These are phyloP conservation scores for Umbellularia californica DNA, from an alignment of 164 flowering plant genomes.

Conservation along the genomic window DNA sequence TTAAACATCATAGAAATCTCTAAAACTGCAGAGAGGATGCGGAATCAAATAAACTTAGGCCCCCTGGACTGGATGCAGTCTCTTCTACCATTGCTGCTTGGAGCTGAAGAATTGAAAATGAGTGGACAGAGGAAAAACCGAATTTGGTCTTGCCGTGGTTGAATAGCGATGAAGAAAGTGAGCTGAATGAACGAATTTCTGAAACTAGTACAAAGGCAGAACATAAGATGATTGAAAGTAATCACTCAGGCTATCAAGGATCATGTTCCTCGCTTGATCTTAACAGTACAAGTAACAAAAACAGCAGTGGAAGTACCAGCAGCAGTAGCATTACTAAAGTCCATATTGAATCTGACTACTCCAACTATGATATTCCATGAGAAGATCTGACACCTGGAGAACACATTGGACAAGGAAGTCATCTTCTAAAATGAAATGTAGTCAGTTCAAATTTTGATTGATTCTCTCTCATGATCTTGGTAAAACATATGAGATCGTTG, in stretches of 20 bases:
- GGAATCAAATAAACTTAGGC: slow-evolving; percentile 77
- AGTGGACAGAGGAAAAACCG: slow-evolving; percentile 34
- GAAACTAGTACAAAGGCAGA: slow-evolving; percentile 34
- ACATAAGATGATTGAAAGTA: slow-evolving; percentile 32
- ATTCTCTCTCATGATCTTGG: not conserved
- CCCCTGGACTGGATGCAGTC: slow-evolving; percentile 59
- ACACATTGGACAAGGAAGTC: slow-evolving; percentile 84
- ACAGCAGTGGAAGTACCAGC: slow-evolving; percentile 78
- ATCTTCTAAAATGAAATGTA: not conserved
- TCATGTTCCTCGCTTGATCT: slow-evolving; percentile 73
- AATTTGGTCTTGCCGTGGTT: slow-evolving; percentile 52
- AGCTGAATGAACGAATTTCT: slow-evolving; percentile 26
- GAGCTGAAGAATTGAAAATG: slow-evolving; percentile 53
- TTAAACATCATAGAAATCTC: slow-evolving; percentile 31
- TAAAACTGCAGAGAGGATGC: slow-evolving; percentile 69
- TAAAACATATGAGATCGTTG: not conserved
- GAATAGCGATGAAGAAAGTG: slow-evolving; percentile 53
- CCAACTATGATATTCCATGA: slow-evolving; percentile 86
- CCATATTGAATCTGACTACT: slow-evolving; percentile 62
- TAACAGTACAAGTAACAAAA: slow-evolving; percentile 76
- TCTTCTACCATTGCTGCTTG: slow-evolving; percentile 41
- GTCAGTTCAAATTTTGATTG: not conserved
- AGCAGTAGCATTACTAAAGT: slow-evolving; percentile 63
- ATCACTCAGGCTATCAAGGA: slow-evolving; percentile 40
- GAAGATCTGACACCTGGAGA: slow-evolving; percentile 87